A percentile compares a stretch with the other conserved stretches of the same genome.
phyloP scores from a whole-genome alignment of 148 eudicot genomes.

The Camellia lanceoleosa region DNA sequence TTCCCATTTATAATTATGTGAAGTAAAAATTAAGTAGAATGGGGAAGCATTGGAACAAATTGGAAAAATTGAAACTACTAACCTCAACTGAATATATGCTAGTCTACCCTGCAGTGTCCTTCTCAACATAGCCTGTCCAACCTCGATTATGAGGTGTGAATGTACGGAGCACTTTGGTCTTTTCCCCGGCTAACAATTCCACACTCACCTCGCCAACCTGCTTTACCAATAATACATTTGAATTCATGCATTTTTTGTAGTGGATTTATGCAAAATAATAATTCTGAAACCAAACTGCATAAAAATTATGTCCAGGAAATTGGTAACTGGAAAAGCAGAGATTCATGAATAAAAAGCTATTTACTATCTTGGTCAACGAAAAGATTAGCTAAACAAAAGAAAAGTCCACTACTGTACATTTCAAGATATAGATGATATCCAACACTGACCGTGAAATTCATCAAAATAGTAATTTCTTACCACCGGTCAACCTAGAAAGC shows the following conservation, averaged over 20 bases:
- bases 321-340: background rate
- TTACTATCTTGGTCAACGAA: background rate
- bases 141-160: slow-evolving; percentile 73
- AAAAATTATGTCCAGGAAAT: background rate
- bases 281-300: background rate
- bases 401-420: background rate
- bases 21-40: background rate
- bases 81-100: slow-evolving; percentile 98
- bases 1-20: background rate
- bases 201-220: slow-evolving; percentile 92
- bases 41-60: background rate
- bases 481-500: background rate
- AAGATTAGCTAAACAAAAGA: background rate
- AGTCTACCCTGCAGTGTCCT: slow-evolving; percentile 98
- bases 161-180: slow-evolving; percentile 82
- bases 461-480: background rate
- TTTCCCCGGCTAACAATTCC: slow-evolving; percentile 95
- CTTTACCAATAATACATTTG: slow-evolving; percentile 8
- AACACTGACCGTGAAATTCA: background rate
- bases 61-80: slow-evolving; percentile 18
- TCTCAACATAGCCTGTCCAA: slow-evolving; percentile 96
- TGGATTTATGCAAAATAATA: background rate
- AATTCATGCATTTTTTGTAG: background rate
- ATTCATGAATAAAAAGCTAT: background rate
- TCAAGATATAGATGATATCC: background rate